Evolutionary conservation across 1,139 yeast genomes (phyloP).

Genomic region (Suhomyces panamericanus): DNA sequence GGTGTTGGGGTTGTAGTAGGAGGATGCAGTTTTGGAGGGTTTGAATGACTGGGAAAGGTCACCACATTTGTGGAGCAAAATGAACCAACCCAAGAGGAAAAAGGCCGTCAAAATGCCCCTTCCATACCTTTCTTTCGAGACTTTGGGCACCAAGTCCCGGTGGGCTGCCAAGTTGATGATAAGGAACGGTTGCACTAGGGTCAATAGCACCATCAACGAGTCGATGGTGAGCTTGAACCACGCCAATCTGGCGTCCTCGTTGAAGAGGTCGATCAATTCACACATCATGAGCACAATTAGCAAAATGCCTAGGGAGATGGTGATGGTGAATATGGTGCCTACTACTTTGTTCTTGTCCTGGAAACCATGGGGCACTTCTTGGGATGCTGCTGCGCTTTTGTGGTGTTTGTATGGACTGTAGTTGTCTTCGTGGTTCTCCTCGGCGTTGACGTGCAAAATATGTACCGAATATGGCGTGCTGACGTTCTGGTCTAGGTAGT

Average conservation of each 20-base stretch:
- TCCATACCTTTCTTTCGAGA: constrained; percentile 8
- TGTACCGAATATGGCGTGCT: constrained; percentile 15
- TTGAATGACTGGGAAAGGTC: constrained; percentile 33
- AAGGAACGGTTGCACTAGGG: constrained; percentile 36
- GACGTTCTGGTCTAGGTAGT: constrained; percentile 9
- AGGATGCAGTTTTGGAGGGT: constrained; percentile 17
- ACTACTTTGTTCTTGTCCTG: constrained; percentile 16
- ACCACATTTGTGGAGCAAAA: constrained; percentile 39
- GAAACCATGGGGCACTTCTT: neutral
- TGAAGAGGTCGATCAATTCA: constrained; percentile 33
- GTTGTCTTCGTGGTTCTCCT: constrained; percentile 20
- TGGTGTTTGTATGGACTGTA: constrained; percentile 23
- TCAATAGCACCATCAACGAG: constrained; percentile 32
- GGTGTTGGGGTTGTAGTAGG: constrained; percentile 16
- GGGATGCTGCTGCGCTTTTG: neutral
- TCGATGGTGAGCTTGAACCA: constrained; percentile 37
- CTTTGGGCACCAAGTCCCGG: constrained; percentile 28
- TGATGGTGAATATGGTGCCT: constrained; percentile 31
- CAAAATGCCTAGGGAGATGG: constrained; percentile 34
- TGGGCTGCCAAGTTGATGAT: constrained; percentile 32
- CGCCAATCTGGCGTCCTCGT: constrained; percentile 24
- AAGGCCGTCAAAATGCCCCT: constrained; percentile 16
- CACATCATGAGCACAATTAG: constrained; percentile 40
- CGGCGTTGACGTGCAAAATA: constrained; percentile 22
- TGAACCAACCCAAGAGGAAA: constrained; percentile 31